Percentiles rank a stretch among this genome's conserved stretches.
Conservation (phyloP, 306 rosid genomes). For the Vigna trinervia region DNA sequence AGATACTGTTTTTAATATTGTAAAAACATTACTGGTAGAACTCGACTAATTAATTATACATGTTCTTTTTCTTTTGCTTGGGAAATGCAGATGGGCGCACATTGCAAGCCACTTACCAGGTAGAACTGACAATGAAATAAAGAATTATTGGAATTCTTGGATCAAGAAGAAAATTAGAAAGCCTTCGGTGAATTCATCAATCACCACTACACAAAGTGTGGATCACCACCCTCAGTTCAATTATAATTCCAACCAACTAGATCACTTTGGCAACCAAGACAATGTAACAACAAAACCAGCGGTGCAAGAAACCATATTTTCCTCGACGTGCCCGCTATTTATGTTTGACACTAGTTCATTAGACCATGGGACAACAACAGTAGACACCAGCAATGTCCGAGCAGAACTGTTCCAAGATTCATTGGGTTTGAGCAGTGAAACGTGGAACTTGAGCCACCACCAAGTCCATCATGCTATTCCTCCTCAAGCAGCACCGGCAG, state of each 20-base stretch:
- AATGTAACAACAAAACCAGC: constrained; percentile 51
- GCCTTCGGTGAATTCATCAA: constrained; percentile 55
- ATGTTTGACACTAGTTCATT: constrained; percentile 78
- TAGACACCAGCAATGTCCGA: constrained; percentile 31
- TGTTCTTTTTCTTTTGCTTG: constrained; percentile 1
- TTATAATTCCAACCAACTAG: constrained; percentile 60
- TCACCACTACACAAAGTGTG: constrained; percentile 35
- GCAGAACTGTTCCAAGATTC: constrained; percentile 61
- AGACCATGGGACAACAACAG: constrained; percentile 42
- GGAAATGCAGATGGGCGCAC: constrained; percentile 88
- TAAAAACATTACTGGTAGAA: neutral
- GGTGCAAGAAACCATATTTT: constrained; percentile 58
- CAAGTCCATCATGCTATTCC: constrained; percentile 55
- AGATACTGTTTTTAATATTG: constrained; percentile 10
- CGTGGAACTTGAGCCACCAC: constrained; percentile 78
- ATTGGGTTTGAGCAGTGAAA: constrained; percentile 52
- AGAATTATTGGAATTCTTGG: constrained; percentile 99
- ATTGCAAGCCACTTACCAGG: constrained; percentile 98
- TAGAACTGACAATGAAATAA: constrained; percentile 95
- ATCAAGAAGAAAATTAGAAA: constrained; percentile 91
- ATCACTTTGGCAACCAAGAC: constrained; percentile 61
- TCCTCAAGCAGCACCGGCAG: constrained; percentile 26
- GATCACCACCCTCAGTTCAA: constrained; percentile 54
- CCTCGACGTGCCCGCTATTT: constrained; percentile 77
- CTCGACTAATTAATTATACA: neutral